A percentile compares a stretch with the other conserved stretches of the same genome.
Conservation (phyloP, 495 filamentous ascomycete species). For the Aspergillus homomorphus region DNA sequence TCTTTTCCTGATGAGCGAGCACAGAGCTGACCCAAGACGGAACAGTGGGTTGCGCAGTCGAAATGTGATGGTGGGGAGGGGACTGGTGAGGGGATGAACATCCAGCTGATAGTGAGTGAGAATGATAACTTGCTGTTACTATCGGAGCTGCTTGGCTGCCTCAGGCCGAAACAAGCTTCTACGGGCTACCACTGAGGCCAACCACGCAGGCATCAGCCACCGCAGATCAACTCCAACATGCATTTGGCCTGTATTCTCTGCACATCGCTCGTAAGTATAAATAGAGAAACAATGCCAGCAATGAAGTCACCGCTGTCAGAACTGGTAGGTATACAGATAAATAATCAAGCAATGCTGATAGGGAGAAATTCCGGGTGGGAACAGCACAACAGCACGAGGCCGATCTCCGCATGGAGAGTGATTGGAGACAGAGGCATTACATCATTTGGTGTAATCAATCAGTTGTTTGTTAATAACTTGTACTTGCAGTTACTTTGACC, state of each 20-base stretch:
- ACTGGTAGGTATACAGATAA: neutral
- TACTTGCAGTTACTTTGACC: neutral
- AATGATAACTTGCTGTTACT: neutral
- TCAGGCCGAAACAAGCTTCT: conserved; percentile 5
- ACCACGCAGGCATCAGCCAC: neutral
- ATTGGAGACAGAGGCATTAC: too few species aligned
- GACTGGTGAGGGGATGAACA: neutral
- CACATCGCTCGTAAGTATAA: neutral
- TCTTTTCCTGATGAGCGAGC: neutral
- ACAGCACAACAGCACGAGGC: neutral
- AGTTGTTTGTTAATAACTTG: too few species aligned
- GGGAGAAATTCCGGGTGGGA: neutral
- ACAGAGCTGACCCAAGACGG: neutral
- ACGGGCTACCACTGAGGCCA: neutral
- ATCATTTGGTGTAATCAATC: neutral
- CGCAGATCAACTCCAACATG: neutral
- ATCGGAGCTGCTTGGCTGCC: conserved; percentile 1
- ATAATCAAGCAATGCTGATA: neutral
- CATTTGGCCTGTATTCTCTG: neutral
- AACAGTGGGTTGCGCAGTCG: neutral
- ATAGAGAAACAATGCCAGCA: too few species aligned
- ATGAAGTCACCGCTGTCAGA: too few species aligned
- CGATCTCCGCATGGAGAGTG: neutral
- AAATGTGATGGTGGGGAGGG: too few species aligned
- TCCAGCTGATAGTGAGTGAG: neutral